Percentiles rank a stretch among this genome's conserved stretches.
Evolutionary conservation across 768 basidiomycete species (phyloP).

Genomic region (Phaffia australis): DNA sequence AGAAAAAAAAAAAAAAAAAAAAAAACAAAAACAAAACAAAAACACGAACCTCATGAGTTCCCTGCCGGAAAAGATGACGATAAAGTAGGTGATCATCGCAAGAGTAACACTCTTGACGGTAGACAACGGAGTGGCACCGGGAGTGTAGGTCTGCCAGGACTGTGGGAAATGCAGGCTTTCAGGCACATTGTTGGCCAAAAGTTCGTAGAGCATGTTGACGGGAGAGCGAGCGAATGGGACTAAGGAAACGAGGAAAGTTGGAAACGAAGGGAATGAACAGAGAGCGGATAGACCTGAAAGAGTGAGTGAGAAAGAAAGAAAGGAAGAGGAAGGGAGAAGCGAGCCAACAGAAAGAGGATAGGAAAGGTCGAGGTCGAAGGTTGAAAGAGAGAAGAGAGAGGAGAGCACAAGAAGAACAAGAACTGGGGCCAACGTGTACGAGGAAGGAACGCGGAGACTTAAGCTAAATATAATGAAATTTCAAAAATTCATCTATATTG

Average conservation of each 20-base stretch:
- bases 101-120: conserved; percentile 59
- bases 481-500: no score
- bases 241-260: not conserved
- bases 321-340: not conserved
- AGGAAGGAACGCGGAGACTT: no score
- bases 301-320: not conserved
- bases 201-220: conserved; percentile 16
- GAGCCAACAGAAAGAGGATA: not conserved
- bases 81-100: conserved; percentile 68
- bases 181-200: conserved; percentile 27
- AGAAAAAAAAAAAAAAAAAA: not conserved
- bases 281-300: not conserved
- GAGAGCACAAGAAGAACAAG: no score
- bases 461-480: no score
- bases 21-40: conserved; percentile 40
- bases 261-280: not conserved
- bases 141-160: conserved; percentile 51
- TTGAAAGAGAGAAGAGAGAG: no score
- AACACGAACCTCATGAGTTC: conserved; percentile 61
- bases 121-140: conserved; percentile 67
- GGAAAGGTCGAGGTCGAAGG: not conserved
- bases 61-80: conserved; percentile 72
- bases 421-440: no score
- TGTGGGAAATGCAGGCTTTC: conserved; percentile 37
- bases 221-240: not conserved